A percentile compares a stretch with the other conserved stretches of the same genome.
These are phyloP conservation scores for Fusarium cyanostomum DNA, from an alignment of 2,329 filamentous ascomycete genomes.

Conservation along the genomic window DNA sequence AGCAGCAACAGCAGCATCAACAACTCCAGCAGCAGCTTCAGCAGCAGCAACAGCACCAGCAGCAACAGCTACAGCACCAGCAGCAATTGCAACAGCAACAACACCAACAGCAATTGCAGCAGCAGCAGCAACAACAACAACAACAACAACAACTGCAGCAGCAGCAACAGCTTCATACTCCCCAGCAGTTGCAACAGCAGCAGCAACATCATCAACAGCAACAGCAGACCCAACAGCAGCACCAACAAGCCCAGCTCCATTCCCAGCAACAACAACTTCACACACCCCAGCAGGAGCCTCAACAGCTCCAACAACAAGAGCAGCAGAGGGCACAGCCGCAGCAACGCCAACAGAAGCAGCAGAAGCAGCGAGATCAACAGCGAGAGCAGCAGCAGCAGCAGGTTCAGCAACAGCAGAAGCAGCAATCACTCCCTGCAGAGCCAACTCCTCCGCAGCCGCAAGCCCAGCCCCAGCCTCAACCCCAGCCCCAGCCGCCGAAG, in stretches of 20 bases:
- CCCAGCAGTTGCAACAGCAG: slow-evolving; percentile 43
- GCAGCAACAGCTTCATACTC: slow-evolving; percentile 40
- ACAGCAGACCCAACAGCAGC: slow-evolving; percentile 45
- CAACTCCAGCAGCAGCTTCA: slow-evolving; percentile 44
- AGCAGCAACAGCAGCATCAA: slow-evolving; percentile 42
- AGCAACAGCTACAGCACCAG: slow-evolving; percentile 36
- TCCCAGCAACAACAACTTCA: slow-evolving; percentile 21
- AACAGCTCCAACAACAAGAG: slow-evolving; percentile 42
- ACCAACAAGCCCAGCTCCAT: slow-evolving; percentile 25
- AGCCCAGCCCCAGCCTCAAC: slow-evolving; percentile 43
- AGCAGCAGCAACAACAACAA: slow-evolving; percentile 44
- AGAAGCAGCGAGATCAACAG: slow-evolving; percentile 34
- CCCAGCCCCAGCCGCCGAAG: slow-evolving; percentile 50
- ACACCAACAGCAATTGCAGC: slow-evolving; percentile 46
- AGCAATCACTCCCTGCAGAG: slow-evolving; percentile 47
- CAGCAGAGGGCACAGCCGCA: slow-evolving; percentile 42
- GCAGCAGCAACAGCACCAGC: slow-evolving; percentile 43
- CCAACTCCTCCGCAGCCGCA: slow-evolving; percentile 43
- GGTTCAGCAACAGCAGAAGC: slow-evolving; percentile 44
- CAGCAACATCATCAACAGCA: slow-evolving; percentile 37
- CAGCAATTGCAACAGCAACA: slow-evolving; percentile 48
- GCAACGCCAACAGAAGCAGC: slow-evolving; percentile 42
- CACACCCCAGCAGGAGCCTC: slow-evolving; percentile 44
- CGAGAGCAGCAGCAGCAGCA: slow-evolving; percentile 39
- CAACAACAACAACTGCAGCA: slow-evolving; percentile 40